Conservation (phyloP, 345 rosid genomes). For the Punica granatum region DNA sequence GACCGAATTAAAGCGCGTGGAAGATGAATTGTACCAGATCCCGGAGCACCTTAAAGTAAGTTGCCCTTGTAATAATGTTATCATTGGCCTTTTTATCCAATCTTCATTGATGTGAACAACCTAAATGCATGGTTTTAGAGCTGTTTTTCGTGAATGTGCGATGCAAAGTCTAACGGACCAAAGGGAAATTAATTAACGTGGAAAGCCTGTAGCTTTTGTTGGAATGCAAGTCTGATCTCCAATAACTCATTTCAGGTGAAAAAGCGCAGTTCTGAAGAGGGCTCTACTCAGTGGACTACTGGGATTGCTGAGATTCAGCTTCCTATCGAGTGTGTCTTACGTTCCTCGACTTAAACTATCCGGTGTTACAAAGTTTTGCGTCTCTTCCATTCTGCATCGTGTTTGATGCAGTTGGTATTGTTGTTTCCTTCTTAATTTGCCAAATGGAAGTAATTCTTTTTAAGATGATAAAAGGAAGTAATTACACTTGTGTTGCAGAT, state of each 20-base stretch:
- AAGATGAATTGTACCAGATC: conserved; percentile 81
- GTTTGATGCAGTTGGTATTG: not conserved
- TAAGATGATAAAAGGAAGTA: not conserved
- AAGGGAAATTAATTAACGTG: not conserved
- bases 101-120: not conserved
- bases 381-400: not conserved
- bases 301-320: conserved; percentile 98
- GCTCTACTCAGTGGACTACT: conserved; percentile 99
- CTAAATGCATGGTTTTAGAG: not conserved
- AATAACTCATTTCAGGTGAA: conserved; percentile 42
- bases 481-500: conserved; percentile 33
- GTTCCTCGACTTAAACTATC: too few species aligned
- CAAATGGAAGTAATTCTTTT: too few species aligned
- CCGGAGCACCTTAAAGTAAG: conserved; percentile 96
- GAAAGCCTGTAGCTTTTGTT: not conserved
- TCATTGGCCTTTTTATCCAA: not conserved
- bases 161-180: not conserved
- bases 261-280: conserved; percentile 82
- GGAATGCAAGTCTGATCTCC: not conserved
- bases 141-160: not conserved
- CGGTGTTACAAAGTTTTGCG: not conserved
- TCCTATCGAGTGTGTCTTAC: conserved; percentile 67
- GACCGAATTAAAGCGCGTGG: conserved; percentile 66
- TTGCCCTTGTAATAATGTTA: not conserved
- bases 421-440: too few species aligned